Evolutionary conservation across 108 stramenopile species (phyloP), one percentile per base, ranked within the genome.

Genomic region (Skeletonema grethae): DNA sequence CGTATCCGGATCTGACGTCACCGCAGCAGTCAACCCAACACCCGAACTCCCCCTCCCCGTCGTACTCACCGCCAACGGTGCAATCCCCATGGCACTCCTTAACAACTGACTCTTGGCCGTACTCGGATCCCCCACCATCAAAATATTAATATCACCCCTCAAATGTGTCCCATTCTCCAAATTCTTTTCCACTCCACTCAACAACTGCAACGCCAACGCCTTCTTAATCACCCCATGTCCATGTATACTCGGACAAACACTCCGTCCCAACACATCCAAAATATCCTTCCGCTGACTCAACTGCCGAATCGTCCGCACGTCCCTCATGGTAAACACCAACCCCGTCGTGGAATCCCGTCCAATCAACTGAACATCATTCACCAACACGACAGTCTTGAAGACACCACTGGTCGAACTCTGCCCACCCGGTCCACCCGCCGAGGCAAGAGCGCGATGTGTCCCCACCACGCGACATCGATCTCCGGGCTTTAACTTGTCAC

Each of bases 71-170:
- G 50, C 50, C 13, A 98, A 82, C 24, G 99, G 99, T 1, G 99
- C 98, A 70, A 98, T 96, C 39, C 91, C 84, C 85, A 99, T 95
- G 43, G 96, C 95, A 39, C 93, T 88, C 30, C 99, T 92, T 18
- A 99, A 85, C 34, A 99, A 82, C 82, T 99, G 99, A 69, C 88
- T 90, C 86, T 99, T 99, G 53, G 98, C 99, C n/a, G 98, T 99
- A 22, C 95, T 96, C 2, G 99, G 99, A 87, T 99, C 99, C 8
- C 99, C 99, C 36, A 99, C 99, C 97, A 99, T 98, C 58, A 99
- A 86, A 67, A 99, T 89, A 77, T 99, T 99, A 65, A 99, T 98
- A 76, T 99, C 99, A 56, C 99, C 99, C 74, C 99, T 91, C 58
- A 99, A 79, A 79, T 97, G 96, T 22, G 98, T 98, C 6, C 99